Conservation (phyloP, 139 green algal species). For the Coccomyxa sp. region DNA sequence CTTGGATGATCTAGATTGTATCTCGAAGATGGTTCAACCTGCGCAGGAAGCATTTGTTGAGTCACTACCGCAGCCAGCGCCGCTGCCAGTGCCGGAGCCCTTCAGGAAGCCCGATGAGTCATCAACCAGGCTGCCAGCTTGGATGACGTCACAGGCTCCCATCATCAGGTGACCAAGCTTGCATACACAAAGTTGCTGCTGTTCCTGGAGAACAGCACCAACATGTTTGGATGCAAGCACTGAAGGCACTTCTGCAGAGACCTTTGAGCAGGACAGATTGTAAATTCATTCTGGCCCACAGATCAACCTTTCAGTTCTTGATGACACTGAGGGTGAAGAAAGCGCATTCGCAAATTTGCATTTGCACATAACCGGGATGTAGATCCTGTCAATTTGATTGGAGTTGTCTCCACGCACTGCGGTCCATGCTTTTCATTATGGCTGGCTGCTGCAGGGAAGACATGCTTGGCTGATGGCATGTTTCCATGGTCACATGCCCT, state of each 20-base stretch:
- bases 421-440: background rate
- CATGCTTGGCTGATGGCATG: background rate
- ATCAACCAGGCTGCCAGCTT: background rate
- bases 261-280: background rate
- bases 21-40: too few relatives aligned
- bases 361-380: too few relatives aligned
- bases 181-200: too few relatives aligned
- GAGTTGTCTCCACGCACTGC: background rate
- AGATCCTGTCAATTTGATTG: too few relatives aligned
- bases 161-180: background rate
- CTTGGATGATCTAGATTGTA: too few relatives aligned
- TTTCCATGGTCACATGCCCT: background rate
- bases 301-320: background rate
- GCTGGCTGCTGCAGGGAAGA: background rate
- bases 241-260: background rate
- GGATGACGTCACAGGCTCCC: background rate
- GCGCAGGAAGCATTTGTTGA: too few relatives aligned
- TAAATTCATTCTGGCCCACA: background rate
- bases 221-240: too few relatives aligned
- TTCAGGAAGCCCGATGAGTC: background rate
- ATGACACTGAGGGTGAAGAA: too few relatives aligned
- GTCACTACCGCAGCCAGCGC: too few relatives aligned
- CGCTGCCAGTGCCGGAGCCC: too few relatives aligned
- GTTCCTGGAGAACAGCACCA: too few relatives aligned
- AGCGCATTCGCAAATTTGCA: too few relatives aligned